These are phyloP conservation scores for Aspergillus taichungensis DNA, from an alignment of 495 filamentous ascomycete species.

Conservation along the genomic window DNA sequence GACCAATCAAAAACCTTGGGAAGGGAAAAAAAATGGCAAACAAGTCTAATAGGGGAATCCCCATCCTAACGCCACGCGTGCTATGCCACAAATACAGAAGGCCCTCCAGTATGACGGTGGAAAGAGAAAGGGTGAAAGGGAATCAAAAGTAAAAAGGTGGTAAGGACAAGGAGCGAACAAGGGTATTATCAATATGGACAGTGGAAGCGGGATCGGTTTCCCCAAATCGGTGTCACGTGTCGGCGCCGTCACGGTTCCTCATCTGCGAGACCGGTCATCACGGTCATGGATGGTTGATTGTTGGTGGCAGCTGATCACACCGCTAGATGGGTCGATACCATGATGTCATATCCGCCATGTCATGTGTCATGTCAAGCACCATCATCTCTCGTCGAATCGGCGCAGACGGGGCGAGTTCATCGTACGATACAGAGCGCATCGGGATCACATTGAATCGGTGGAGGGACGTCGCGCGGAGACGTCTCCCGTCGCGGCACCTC, in stretches of 20 bases:
- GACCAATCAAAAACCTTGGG: too few relatives aligned
- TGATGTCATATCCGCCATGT: conserved; percentile 8
- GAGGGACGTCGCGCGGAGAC: too few relatives aligned
- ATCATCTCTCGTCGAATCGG: not conserved
- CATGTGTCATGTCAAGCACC: not conserved
- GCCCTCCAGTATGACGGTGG: conserved; percentile 7
- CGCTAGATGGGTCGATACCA: not conserved
- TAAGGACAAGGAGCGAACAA: conserved; percentile 1
- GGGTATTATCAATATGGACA: conserved; percentile 14
- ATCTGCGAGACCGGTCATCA: conserved; percentile 5
- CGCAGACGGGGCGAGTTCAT: too few relatives aligned
- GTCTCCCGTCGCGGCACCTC: too few relatives aligned
- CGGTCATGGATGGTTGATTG: conserved; percentile 1
- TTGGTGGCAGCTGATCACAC: too few relatives aligned
- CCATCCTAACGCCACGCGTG: conserved; percentile 20
- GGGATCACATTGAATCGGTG: too few relatives aligned
- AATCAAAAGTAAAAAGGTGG: conserved; percentile 2
- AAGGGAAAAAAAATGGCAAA: not conserved
- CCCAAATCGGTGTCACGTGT: conserved; percentile 1
- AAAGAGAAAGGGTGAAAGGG: conserved; percentile 3
- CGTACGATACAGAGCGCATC: too few relatives aligned
- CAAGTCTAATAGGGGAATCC: conserved; percentile 13
- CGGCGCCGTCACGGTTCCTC: not conserved
- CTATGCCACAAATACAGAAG: conserved; percentile 23
- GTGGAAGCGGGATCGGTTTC: conserved; percentile 6